phyloP scores from a whole-genome alignment of 2,329 filamentous ascomycete species.

The Fusarium equiseti region DNA sequence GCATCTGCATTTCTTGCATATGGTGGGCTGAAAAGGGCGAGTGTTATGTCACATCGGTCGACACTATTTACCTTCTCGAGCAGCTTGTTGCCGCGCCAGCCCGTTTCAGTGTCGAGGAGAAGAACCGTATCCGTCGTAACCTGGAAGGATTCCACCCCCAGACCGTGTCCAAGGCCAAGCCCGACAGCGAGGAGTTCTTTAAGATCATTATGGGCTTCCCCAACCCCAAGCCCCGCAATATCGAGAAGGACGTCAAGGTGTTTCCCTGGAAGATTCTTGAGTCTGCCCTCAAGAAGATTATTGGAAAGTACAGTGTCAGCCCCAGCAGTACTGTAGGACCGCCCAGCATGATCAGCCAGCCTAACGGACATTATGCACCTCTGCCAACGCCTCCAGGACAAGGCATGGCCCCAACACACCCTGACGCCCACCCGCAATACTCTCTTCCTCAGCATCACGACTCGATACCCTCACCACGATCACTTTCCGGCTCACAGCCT shows the following conservation, averaged over 20 bases:
- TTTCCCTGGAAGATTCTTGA: conserved; percentile 95
- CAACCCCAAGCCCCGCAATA: conserved; percentile 94
- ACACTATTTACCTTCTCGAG: conserved; percentile 95
- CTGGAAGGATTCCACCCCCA: conserved; percentile 92
- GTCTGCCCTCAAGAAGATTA: conserved; percentile 94
- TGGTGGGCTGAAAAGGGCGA: conserved; percentile 93
- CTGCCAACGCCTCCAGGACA: conserved; percentile 62
- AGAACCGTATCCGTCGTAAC: conserved; percentile 96
- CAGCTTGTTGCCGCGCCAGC: conserved; percentile 81
- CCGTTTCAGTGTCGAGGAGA: conserved; percentile 95
- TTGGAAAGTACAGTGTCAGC: conserved; percentile 87
- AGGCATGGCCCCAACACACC: conserved; percentile 49
- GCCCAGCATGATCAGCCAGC: conserved; percentile 57
- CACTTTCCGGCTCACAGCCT: conserved; percentile 61
- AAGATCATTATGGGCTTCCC: conserved; percentile 99
- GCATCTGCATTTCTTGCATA: conserved; percentile 97
- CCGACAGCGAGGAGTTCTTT: conserved; percentile 96
- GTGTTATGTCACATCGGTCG: conserved; percentile 95
- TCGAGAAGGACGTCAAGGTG: conserved; percentile 99
- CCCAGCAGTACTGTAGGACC: conserved; percentile 56
- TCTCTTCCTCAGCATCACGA: conserved; percentile 61
- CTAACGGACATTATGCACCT: conserved; percentile 56
- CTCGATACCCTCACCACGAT: conserved; percentile 65
- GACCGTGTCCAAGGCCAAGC: conserved; percentile 92
- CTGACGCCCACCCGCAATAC: conserved; percentile 55